These are phyloP conservation scores for Penicillium fimorum DNA, from an alignment of 495 filamentous ascomycete genomes.

Conservation along the genomic window DNA sequence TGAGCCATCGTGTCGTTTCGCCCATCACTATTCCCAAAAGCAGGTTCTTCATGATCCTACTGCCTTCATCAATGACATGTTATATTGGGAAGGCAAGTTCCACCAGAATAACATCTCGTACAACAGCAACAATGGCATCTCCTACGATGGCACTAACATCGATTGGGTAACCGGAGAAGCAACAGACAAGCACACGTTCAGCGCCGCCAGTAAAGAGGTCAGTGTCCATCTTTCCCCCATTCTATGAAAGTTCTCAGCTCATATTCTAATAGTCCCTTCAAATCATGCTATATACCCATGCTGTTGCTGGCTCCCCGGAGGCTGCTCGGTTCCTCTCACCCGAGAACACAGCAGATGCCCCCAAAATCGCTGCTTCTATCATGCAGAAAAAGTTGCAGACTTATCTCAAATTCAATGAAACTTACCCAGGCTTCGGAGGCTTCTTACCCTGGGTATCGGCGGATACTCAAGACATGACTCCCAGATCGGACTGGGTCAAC, in stretches of 20 bases:
- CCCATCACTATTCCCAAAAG: constrained; percentile 23
- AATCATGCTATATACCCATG: constrained; percentile 38
- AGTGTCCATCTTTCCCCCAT: neutral
- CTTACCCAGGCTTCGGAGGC: constrained; percentile 36
- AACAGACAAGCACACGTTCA: constrained; percentile 33
- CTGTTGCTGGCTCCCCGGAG: constrained; percentile 26
- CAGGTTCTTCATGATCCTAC: constrained; percentile 24
- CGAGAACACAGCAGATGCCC: constrained; percentile 21
- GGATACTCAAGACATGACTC: constrained; percentile 22
- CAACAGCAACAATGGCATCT: constrained; percentile 35
- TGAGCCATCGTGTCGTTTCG: constrained; percentile 31
- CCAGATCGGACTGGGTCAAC: constrained; percentile 34
- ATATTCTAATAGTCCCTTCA: constrained; percentile 23
- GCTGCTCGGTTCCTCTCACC: constrained; percentile 33
- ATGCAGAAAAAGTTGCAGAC: constrained; percentile 34
- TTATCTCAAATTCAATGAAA: constrained; percentile 37
- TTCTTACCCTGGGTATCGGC: constrained; percentile 34
- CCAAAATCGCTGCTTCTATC: constrained; percentile 26
- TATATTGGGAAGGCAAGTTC: constrained; percentile 39
- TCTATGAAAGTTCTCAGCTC: neutral
- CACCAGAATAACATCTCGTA: constrained; percentile 35
- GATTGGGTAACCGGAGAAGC: constrained; percentile 32
- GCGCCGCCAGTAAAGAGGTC: constrained; percentile 38
- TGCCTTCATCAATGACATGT: constrained; percentile 27
- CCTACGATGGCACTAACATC: constrained; percentile 37